Conservation (phyloP, 768 basidiomycete genomes). For the Punctularia strigosozonata region DNA sequence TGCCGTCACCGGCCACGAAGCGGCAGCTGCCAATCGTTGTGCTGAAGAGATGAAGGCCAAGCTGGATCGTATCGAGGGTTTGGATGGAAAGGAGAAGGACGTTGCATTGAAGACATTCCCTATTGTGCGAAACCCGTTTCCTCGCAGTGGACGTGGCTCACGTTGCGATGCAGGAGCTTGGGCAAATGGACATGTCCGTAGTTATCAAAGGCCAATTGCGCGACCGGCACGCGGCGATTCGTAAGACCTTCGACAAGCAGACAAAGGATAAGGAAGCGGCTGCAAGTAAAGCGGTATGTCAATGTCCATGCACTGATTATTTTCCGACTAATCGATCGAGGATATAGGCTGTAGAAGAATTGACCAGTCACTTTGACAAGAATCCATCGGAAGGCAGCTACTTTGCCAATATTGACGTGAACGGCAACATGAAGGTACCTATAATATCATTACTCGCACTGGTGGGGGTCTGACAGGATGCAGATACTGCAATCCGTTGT, state of each 20-base stretch:
- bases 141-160: slow-evolving; percentile 1
- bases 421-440: slow-evolving; percentile 76
- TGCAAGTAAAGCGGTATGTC: slow-evolving; percentile 62
- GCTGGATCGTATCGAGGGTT: slow-evolving; percentile 47
- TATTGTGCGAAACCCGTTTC: slow-evolving; percentile 37
- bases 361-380: slow-evolving; percentile 66
- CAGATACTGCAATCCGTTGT: slow-evolving; percentile 70
- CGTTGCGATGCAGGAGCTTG: slow-evolving; percentile 54
- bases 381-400: slow-evolving; percentile 62
- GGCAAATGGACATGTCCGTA: slow-evolving; percentile 81
- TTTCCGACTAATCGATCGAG: not conserved
- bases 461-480: slow-evolving; percentile 1
- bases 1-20: slow-evolving; percentile 92
- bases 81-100: slow-evolving; percentile 75
- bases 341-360: slow-evolving; percentile 53
- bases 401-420: slow-evolving; percentile 60
- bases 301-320: not conserved
- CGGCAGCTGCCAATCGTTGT: slow-evolving; percentile 62
- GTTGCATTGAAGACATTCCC: slow-evolving; percentile 71
- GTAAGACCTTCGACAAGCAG: slow-evolving; percentile 79
- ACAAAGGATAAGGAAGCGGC: slow-evolving; percentile 71
- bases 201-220: slow-evolving; percentile 71
- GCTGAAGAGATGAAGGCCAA: slow-evolving; percentile 52
- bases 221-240: slow-evolving; percentile 56
- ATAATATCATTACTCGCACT: not conserved